Conservation (phyloP, 257 asterid species). For the Voacanga thouarsii region DNA sequence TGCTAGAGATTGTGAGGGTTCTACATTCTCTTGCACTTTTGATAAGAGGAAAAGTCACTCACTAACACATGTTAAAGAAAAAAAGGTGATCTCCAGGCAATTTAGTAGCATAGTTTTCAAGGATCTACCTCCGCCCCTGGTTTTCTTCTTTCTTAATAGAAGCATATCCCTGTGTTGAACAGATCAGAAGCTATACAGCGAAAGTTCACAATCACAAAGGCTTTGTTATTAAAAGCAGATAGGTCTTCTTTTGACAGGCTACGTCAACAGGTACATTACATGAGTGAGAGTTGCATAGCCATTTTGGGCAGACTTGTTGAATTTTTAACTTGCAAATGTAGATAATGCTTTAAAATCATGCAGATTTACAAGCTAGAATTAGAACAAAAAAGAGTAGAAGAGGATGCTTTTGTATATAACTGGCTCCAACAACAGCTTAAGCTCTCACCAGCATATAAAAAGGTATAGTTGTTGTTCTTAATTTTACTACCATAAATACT, state of each 20-base stretch:
- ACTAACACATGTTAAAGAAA: not conserved
- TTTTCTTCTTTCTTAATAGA: not conserved
- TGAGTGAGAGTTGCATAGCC: constrained; percentile 1
- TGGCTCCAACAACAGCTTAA: constrained; percentile 86
- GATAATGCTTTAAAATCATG: not conserved
- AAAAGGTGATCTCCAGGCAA: not conserved
- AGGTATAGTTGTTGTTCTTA: constrained; percentile 32
- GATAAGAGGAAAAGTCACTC: no score
- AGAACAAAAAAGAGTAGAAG: constrained; percentile 83
- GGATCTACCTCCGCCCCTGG: not conserved
- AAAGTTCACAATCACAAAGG: constrained; percentile 64
- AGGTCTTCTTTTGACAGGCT: constrained; percentile 70
- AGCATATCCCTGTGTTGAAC: constrained; percentile 17
- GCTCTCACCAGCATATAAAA: constrained; percentile 73
- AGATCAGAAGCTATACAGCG: constrained; percentile 72
- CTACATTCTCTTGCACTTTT: no score
- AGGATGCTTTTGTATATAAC: constrained; percentile 75
- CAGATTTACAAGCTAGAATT: constrained; percentile 70
- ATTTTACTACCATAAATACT: not conserved
- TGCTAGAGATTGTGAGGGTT: no score
- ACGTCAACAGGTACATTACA: constrained; percentile 57
- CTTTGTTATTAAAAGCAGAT: constrained; percentile 68
- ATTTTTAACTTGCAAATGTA: constrained; percentile 5
- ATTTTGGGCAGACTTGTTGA: not conserved
- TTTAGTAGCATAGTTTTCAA: not conserved